Percentiles rank a stretch among this genome's conserved stretches.
Evolutionary conservation across 2,329 filamentous ascomycete species (phyloP).

Genomic region (Trichophyton benhamiae): DNA sequence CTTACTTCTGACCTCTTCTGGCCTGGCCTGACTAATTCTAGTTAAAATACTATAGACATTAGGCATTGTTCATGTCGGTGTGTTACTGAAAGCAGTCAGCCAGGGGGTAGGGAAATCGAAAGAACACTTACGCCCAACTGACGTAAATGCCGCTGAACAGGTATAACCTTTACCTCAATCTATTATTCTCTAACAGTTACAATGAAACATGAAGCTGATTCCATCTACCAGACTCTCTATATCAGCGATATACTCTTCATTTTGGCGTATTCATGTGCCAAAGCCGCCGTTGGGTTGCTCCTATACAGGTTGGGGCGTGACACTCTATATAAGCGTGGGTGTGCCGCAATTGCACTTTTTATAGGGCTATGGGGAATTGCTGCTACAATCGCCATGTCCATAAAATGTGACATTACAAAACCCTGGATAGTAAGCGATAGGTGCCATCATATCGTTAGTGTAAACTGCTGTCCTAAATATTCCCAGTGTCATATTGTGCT

Average conservation of each 20-base stretch:
- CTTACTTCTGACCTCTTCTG: background rate
- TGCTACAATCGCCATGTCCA: conserved; percentile 15
- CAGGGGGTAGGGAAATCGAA: conserved; percentile 8
- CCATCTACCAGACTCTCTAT: conserved; percentile 2
- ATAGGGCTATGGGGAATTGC: conserved; percentile 16
- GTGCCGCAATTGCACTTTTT: conserved; percentile 9
- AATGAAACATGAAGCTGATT: background rate
- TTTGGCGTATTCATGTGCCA: conserved; percentile 18
- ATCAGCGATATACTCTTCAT: conserved; percentile 17
- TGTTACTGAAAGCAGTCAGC: conserved; percentile 6
- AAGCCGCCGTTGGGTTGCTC: conserved; percentile 20
- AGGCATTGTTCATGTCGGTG: conserved; percentile 7
- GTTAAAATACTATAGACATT: background rate
- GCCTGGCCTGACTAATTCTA: background rate
- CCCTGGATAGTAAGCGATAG: conserved; percentile 7
- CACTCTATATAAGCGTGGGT: conserved; percentile 10
- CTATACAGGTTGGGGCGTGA: conserved; percentile 19
- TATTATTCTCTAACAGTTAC: background rate
- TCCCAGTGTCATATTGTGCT: background rate
- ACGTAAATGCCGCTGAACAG: conserved; percentile 5
- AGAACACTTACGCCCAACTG: background rate
- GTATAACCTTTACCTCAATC: background rate
- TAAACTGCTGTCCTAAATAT: too few relatives aligned
- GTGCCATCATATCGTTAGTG: conserved; percentile 7
- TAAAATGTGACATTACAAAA: conserved; percentile 12